Evolutionary conservation across 345 rosid genomes (phyloP).

Genomic region (Bruguiera sexangula): DNA sequence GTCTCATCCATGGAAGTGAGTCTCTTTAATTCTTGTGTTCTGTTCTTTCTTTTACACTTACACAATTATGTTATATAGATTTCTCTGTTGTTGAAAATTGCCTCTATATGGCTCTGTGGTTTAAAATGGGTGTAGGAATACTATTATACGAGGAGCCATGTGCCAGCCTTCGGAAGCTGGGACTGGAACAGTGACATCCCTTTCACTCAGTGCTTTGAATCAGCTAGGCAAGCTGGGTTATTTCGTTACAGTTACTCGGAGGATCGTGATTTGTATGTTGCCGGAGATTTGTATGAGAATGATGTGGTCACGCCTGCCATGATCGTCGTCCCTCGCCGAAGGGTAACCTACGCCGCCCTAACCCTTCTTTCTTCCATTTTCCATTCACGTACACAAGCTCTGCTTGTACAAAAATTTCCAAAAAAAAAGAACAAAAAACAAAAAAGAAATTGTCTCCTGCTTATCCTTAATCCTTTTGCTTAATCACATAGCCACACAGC

Average conservation of each 20-base stretch:
- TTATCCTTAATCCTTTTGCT: too few relatives aligned
- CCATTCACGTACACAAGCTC: not conserved
- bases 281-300: conserved; percentile 80
- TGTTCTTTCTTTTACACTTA: not conserved
- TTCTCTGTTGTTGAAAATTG: not conserved
- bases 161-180: conserved; percentile 99
- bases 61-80: not conserved
- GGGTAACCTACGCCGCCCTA: conserved; percentile 29
- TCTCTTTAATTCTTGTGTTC: not conserved
- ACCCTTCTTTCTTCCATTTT: not conserved
- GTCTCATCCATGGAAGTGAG: conserved; percentile 19
- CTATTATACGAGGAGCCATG: conserved; percentile 55
- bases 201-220: conserved; percentile 87
- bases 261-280: conserved; percentile 85
- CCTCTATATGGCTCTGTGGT: not conserved
- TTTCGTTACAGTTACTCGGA: conserved; percentile 67
- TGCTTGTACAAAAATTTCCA: not conserved
- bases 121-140: conserved; percentile 25
- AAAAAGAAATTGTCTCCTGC: too few relatives aligned
- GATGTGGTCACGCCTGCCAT: conserved; percentile 81
- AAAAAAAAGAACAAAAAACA: too few relatives aligned
- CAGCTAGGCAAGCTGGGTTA: conserved; percentile 62
- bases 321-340: conserved; percentile 83
- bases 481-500: too few relatives aligned
- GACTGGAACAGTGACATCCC: conserved; percentile 86